Conservation (phyloP, 1,284 basidiomycete species). For the Calocybe gambosa region DNA sequence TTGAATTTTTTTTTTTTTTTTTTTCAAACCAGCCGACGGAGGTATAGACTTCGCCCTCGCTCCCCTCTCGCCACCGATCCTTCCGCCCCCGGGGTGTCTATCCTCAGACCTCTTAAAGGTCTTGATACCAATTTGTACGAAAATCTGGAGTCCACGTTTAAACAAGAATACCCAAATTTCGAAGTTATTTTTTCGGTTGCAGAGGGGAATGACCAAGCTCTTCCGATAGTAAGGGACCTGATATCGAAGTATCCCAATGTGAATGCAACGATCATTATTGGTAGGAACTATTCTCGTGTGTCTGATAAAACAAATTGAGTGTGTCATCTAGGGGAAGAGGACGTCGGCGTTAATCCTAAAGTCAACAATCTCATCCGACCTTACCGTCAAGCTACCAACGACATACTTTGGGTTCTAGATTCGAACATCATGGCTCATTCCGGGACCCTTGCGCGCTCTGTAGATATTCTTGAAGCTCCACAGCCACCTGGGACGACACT, state of each 20-base stretch:
- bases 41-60: constrained; percentile 62
- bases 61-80: constrained; percentile 56
- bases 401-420: constrained; percentile 96
- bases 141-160: constrained; percentile 88
- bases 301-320: background rate
- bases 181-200: constrained; percentile 88
- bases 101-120: constrained; percentile 88
- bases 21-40: constrained; percentile 44
- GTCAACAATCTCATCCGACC: constrained; percentile 93
- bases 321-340: constrained; percentile 65
- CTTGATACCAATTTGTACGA: constrained; percentile 91
- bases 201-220: constrained; percentile 75
- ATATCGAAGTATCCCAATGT: constrained; percentile 72
- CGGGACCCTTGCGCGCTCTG: constrained; percentile 81
- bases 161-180: constrained; percentile 82
- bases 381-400: constrained; percentile 75
- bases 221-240: constrained; percentile 71
- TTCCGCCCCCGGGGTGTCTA: constrained; percentile 81
- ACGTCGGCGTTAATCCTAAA: constrained; percentile 93
- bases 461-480: constrained; percentile 60
- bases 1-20: no score
- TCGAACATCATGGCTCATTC: constrained; percentile 82
- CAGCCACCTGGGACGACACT: constrained; percentile 29
- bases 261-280: constrained; percentile 66
- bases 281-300: constrained; percentile 37